phyloP scores from a whole-genome alignment of 2,329 filamentous ascomycete species.

The Dactylonectria estremocensis region DNA sequence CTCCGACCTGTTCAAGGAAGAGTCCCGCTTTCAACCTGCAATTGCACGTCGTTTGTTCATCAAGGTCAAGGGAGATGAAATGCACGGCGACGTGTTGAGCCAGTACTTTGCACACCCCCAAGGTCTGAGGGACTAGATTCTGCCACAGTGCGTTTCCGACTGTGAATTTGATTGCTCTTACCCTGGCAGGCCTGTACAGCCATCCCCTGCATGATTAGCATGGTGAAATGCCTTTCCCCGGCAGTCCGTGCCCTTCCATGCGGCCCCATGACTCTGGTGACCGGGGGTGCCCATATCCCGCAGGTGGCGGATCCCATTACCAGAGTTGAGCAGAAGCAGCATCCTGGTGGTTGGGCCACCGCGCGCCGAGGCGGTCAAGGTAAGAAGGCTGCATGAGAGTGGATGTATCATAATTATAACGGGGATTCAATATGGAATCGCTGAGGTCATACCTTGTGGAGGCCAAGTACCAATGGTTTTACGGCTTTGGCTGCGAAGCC shows the following conservation, averaged over 20 bases:
- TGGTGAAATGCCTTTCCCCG: conserved; percentile 37
- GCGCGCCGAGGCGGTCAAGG: conserved; percentile 45
- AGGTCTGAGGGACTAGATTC: conserved; percentile 22
- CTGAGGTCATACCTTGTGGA: neutral
- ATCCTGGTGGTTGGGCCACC: conserved; percentile 44
- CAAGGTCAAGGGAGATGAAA: conserved; percentile 27
- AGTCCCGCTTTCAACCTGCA: conserved; percentile 22
- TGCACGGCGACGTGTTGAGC: conserved; percentile 20
- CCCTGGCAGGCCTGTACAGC: conserved; percentile 39
- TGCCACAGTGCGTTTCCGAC: conserved; percentile 34
- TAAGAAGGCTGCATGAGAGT: conserved; percentile 43
- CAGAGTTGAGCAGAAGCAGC: conserved; percentile 37
- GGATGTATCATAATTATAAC: conserved; percentile 31
- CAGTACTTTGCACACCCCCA: conserved; percentile 21
- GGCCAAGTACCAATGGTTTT: neutral
- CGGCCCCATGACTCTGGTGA: conserved; percentile 43
- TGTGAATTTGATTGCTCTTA: conserved; percentile 33
- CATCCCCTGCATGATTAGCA: conserved; percentile 45
- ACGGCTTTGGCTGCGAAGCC: neutral
- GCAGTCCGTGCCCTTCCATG: conserved; percentile 41
- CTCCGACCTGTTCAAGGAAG: neutral
- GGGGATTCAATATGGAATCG: conserved; percentile 14
- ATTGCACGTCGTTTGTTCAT: conserved; percentile 9
- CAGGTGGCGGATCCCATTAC: conserved; percentile 44
- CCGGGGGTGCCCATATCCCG: conserved; percentile 42